phyloP scores from a whole-genome alignment of 352 stramenopile species.

The Phytophthora sp. region DNA sequence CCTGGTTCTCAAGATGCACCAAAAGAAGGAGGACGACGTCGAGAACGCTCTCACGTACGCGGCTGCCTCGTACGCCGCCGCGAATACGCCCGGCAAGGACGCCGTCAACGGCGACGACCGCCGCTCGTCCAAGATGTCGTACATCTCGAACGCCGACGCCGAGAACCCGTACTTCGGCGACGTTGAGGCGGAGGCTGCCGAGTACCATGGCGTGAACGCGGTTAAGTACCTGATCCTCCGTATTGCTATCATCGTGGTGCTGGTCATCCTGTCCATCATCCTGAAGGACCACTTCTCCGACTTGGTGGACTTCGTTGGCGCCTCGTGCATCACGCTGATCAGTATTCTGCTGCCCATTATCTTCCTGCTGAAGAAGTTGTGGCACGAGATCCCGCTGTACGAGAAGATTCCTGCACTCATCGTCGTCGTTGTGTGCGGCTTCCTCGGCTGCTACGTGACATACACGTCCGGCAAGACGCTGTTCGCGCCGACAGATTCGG shows the following conservation, averaged over 20 bases:
- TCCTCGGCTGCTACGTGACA: no score
- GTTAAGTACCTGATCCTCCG: conserved; percentile 49
- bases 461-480: conserved; percentile 19
- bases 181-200: conserved; percentile 28
- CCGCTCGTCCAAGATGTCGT: conserved; percentile 44
- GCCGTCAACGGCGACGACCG: conserved; percentile 13
- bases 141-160: conserved; percentile 44
- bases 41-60: conserved; percentile 29
- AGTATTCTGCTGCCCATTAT: conserved; percentile 48
- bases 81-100: conserved; percentile 23
- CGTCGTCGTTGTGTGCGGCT: conserved; percentile 15
- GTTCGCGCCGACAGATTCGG: conserved; percentile 20
- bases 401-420: conserved; percentile 22
- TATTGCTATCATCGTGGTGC: conserved; percentile 41
- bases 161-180: conserved; percentile 34
- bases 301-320: conserved; percentile 45
- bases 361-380: conserved; percentile 43
- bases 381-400: conserved; percentile 18
- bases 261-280: conserved; percentile 42
- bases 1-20: conserved; percentile 42
- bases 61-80: conserved; percentile 18
- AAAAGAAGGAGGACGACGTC: conserved; percentile 37
- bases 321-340: conserved; percentile 45
- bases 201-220: conserved; percentile 40
- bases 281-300: conserved; percentile 47